Percentiles rank a stretch among this genome's conserved stretches.
Evolutionary conservation across 441 rosid species (phyloP).

Genomic region (Syzygium syzygioides): DNA sequence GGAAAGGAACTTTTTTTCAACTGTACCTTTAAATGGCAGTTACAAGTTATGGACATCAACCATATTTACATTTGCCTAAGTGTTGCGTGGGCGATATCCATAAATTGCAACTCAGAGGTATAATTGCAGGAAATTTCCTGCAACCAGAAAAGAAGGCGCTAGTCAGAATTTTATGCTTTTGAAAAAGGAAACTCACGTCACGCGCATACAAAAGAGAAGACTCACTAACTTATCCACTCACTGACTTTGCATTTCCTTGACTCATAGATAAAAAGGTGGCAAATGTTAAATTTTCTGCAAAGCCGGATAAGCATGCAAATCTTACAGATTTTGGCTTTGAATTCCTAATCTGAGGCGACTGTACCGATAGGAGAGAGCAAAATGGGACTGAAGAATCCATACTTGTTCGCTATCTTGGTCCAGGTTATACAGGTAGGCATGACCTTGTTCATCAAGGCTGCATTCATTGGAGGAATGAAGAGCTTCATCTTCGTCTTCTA

Average conservation of each 20-base stretch:
- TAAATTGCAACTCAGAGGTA: neutral
- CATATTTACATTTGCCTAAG: neutral
- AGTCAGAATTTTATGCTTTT: neutral
- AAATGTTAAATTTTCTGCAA: neutral
- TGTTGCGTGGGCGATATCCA: neutral
- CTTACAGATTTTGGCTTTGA: neutral
- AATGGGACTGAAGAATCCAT: constrained; percentile 21
- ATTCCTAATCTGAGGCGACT: neutral
- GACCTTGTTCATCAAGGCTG: constrained; percentile 24
- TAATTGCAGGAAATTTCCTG: neutral
- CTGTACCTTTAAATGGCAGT: neutral
- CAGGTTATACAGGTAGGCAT: constrained; percentile 21
- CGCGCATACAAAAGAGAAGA: neutral
- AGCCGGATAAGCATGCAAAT: neutral
- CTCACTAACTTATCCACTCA: neutral
- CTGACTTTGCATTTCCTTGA: neutral
- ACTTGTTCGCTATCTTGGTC: constrained; percentile 1
- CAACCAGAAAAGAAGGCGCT: neutral
- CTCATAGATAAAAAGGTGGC: neutral
- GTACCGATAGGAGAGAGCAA: neutral
- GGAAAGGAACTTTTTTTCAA: neutral
- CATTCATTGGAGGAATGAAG: constrained; percentile 17
- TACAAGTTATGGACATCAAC: neutral
- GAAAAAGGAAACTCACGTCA: neutral
- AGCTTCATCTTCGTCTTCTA: constrained; percentile 21